These are phyloP conservation scores for Quercus robur DNA, from an alignment of 306 rosid species.

Conservation along the genomic window DNA sequence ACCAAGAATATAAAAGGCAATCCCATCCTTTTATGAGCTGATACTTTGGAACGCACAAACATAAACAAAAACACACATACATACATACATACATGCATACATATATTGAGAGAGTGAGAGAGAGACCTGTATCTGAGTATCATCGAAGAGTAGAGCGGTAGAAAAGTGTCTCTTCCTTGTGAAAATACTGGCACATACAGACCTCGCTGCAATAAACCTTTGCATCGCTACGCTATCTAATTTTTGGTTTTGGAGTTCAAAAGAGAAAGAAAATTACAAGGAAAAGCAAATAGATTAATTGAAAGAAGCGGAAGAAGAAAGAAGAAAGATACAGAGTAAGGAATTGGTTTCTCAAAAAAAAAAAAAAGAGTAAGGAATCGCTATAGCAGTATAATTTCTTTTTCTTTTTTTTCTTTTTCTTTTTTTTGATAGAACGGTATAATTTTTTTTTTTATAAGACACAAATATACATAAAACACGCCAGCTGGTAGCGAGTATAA, in stretches of 20 bases:
- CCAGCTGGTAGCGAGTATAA: too few species aligned
- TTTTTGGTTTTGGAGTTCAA: background rate
- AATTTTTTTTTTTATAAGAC: too few species aligned
- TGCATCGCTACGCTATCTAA: slow-evolving; percentile 39
- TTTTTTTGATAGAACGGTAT: too few species aligned
- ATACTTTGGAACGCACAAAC: background rate
- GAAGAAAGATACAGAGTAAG: too few species aligned
- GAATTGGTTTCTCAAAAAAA: too few species aligned
- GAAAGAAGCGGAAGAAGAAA: background rate
- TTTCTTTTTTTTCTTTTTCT: too few species aligned
- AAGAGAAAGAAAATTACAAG: background rate
- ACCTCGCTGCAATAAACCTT: slow-evolving; percentile 44
- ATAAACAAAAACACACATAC: too few species aligned
- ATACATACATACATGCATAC: background rate
- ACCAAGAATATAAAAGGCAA: background rate
- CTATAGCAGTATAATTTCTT: too few species aligned
- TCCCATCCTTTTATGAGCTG: background rate
- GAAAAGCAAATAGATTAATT: background rate
- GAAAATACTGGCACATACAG: slow-evolving; percentile 30
- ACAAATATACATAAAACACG: too few species aligned
- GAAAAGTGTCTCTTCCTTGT: slow-evolving; percentile 44
- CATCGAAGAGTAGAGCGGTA: slow-evolving; percentile 78
- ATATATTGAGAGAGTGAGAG: background rate
- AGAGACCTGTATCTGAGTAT: slow-evolving; percentile 83
- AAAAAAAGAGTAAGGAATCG: too few species aligned